Percentiles rank a stretch among this genome's conserved stretches.
Evolutionary conservation across 768 basidiomycete species (phyloP).

Genomic region (Suillus placidus): DNA sequence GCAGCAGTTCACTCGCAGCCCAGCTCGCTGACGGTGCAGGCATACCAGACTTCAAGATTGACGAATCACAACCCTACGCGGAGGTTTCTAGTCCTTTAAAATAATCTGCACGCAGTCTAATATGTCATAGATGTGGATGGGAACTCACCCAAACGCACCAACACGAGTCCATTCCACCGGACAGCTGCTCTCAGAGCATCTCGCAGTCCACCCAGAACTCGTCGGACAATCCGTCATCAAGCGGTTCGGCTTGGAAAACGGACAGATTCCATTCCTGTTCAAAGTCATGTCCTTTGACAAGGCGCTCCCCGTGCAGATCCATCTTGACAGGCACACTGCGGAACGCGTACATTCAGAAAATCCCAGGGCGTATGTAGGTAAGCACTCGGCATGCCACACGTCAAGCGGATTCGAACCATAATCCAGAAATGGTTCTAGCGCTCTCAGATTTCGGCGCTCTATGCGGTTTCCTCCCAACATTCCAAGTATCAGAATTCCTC

Average conservation of each 20-base stretch:
- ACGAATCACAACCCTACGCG: slow-evolving; percentile 53
- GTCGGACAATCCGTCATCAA: slow-evolving; percentile 38
- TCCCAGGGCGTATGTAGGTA: slow-evolving; percentile 32
- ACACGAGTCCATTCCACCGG: slow-evolving; percentile 34
- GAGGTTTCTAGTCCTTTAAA: slow-evolving; percentile 40
- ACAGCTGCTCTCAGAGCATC: slow-evolving; percentile 28
- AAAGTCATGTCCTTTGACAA: slow-evolving; percentile 58
- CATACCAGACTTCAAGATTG: slow-evolving; percentile 39
- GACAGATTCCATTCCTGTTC: slow-evolving; percentile 52
- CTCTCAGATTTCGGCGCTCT: slow-evolving; percentile 44
- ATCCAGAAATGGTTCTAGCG: slow-evolving; percentile 60
- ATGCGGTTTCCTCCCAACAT: slow-evolving; percentile 16
- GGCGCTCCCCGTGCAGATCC: slow-evolving; percentile 59
- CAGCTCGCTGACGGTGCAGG: slow-evolving; percentile 39
- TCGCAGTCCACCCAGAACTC: slow-evolving; percentile 40
- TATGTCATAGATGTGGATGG: slow-evolving; percentile 57
- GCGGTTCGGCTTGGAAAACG: slow-evolving; percentile 33
- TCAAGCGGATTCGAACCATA: slow-evolving; percentile 52
- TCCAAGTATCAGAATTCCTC: slow-evolving; percentile 5
- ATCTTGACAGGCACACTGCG: slow-evolving; percentile 54
- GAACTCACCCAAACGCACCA: slow-evolving; percentile 56
- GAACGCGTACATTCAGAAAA: slow-evolving; percentile 45
- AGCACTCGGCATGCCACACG: neutral
- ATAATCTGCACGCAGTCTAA: neutral
- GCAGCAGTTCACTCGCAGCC: slow-evolving; percentile 48